Evolutionary conservation across 2,329 filamentous ascomycete species (phyloP).

Genomic region (Orbilia brochopaga): DNA sequence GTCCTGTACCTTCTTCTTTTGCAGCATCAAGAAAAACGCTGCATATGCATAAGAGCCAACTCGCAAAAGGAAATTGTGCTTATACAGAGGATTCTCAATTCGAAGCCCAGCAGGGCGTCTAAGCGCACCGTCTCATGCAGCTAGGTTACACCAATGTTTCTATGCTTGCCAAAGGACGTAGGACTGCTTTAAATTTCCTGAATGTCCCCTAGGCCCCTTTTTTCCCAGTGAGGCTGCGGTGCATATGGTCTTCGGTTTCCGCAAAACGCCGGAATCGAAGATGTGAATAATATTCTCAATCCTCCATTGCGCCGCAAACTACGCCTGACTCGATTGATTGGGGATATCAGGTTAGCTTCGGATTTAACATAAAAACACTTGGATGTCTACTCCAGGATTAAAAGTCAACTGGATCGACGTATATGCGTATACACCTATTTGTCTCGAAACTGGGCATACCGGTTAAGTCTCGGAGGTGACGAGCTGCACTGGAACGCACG

Average conservation of each 20-base stretch:
- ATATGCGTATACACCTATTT: conserved; percentile 1
- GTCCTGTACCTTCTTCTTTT: too few relatives aligned
- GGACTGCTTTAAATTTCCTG: background rate
- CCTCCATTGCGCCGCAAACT: conserved; percentile 1
- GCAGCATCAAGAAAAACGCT: too few relatives aligned
- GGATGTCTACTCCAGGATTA: background rate
- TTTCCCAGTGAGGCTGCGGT: background rate
- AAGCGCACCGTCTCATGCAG: background rate
- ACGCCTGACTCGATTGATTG: conserved; percentile 2
- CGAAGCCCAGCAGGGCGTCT: conserved; percentile 4
- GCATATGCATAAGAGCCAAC: too few relatives aligned
- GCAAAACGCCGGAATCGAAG: background rate
- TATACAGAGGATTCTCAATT: background rate
- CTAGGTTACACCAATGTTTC: conserved; percentile 1
- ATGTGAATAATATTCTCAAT: background rate
- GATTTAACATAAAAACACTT: background rate
- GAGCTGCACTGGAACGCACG: background rate
- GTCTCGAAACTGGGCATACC: background rate
- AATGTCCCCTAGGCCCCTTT: background rate
- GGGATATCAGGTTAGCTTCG: background rate
- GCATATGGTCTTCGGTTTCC: background rate
- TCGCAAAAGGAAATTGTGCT: background rate
- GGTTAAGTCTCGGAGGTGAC: conserved; percentile 4
- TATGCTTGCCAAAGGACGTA: background rate
- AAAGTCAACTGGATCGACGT: background rate